Evolutionary conservation across 2,329 filamentous ascomycete species (phyloP), one percentile per base, ranked within the genome.

Genomic region (Camptophora hylomeconis): DNA sequence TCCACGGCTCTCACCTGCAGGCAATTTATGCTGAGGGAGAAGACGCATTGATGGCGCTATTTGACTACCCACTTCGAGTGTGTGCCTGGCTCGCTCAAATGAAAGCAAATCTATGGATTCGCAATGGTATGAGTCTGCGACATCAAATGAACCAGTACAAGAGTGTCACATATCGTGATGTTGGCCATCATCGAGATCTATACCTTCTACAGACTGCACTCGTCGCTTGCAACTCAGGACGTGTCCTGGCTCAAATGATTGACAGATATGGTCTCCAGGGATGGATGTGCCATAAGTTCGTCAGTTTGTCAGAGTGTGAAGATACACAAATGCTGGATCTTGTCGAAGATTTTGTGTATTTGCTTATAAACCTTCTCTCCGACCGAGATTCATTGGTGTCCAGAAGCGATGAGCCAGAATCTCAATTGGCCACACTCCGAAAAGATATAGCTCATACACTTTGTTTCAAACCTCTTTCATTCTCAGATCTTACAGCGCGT

Each of bases 61-160:
- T 98, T 46, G 89, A 98, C 52, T 93, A 82, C 45, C 87, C 92
- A 1, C 63, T 98, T 3, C 72, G 92, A 29, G 86, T 95, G 1
- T 94, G 84, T 50, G 84, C 83, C 12, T 98, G 89, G 89, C 64
- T 98, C 17, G 81, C 89, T 5, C 92, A 98, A 58, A 95, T 98
- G 74, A 93, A 92, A 53, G 84, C 87, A 11, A 82, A 84, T 28
- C 92, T 95, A 75, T 98, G 92, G 89, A 87, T 98, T 39, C 75
- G 89, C 32, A 98, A 98, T 49, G 89, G 89, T 2, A 83, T 98
- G 48, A 95, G 87, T 45, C 68, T 98, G 28, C 75, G 87, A 20
- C 89, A 98, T 51, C 89, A 98, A 54, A 89, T 92, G 51, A 80
- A 80, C 29, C 89, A 86, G 11, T 98, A 98, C 51, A 76, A 84